Percentiles rank a stretch among this genome's conserved stretches.
phyloP scores from a whole-genome alignment of 192 early-diverging fungal species.

The Entomortierella parvispora region DNA sequence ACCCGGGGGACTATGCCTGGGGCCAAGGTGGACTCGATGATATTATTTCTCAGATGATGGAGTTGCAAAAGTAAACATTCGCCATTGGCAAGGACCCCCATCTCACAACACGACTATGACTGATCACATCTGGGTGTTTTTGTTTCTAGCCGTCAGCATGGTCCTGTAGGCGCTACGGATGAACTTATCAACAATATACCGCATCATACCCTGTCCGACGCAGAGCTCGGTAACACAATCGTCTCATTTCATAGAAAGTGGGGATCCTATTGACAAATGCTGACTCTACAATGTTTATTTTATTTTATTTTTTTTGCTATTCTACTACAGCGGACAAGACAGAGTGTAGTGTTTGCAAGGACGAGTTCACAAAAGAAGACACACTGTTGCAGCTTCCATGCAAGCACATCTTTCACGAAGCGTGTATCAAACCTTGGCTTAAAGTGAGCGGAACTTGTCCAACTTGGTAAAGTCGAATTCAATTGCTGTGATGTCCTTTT shows the following conservation, averaged over 20 bases:
- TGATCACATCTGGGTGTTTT: background rate
- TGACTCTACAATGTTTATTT: too few relatives aligned
- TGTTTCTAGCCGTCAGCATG: slow-evolving; percentile 57
- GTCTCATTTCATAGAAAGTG: background rate
- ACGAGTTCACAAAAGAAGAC: slow-evolving; percentile 80
- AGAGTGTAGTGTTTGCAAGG: slow-evolving; percentile 92
- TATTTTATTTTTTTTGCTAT: background rate
- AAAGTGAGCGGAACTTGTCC: slow-evolving; percentile 95
- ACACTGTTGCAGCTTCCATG: slow-evolving; percentile 79
- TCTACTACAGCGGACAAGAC: slow-evolving; percentile 60
- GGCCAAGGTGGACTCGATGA: slow-evolving; percentile 85
- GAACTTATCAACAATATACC: slow-evolving; percentile 75
- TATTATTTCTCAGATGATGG: slow-evolving; percentile 89
- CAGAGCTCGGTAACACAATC: background rate
- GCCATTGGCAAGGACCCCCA: too few relatives aligned
- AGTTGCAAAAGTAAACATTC: slow-evolving; percentile 71
- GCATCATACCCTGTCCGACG: slow-evolving; percentile 7
- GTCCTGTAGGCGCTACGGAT: slow-evolving; percentile 81
- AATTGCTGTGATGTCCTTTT: too few relatives aligned
- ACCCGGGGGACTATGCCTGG: slow-evolving; percentile 88
- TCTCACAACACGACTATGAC: too few relatives aligned
- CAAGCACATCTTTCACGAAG: slow-evolving; percentile 88
- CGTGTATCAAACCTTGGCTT: slow-evolving; percentile 93
- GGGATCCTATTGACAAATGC: background rate
- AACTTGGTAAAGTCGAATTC: slow-evolving; percentile 61